Conservation (phyloP, 805 yeast genomes). For the Saccharomycopsis sp. region DNA sequence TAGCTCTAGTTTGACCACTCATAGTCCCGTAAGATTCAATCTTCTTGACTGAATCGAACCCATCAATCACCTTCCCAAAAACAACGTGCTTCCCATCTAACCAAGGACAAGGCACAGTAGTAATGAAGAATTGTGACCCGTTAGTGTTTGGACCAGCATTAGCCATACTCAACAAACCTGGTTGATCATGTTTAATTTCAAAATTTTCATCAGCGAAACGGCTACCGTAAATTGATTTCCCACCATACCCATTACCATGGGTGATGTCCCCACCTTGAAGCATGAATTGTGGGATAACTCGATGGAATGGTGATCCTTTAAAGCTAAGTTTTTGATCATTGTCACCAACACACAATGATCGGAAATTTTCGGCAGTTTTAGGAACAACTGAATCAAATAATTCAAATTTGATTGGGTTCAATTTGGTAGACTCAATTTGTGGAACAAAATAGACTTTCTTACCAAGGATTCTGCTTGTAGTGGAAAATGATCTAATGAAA, state of each 20-base stretch:
- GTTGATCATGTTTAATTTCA: slow-evolving; percentile 63
- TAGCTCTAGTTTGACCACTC: slow-evolving; percentile 63
- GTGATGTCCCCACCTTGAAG: slow-evolving; percentile 94
- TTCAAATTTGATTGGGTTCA: slow-evolving; percentile 77
- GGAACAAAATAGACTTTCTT: slow-evolving; percentile 19
- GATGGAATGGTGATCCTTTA: slow-evolving; percentile 83
- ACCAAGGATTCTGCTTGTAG: slow-evolving; percentile 11
- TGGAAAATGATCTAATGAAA: slow-evolving; percentile 10
- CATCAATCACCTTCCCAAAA: slow-evolving; percentile 81
- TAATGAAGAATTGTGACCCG: slow-evolving; percentile 93
- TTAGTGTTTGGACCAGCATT: slow-evolving; percentile 96
- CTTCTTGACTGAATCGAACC: slow-evolving; percentile 70
- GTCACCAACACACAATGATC: slow-evolving; percentile 85
- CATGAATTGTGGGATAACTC: slow-evolving; percentile 87
- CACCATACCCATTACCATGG: slow-evolving; percentile 64
- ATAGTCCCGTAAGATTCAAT: slow-evolving; percentile 66
- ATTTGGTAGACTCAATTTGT: slow-evolving; percentile 42
- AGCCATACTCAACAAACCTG: slow-evolving; percentile 92
- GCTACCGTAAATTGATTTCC: slow-evolving; percentile 76
- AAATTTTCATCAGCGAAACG: slow-evolving; percentile 90
- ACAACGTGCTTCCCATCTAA: slow-evolving; percentile 94
- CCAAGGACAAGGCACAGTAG: slow-evolving; percentile 91
- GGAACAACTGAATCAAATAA: slow-evolving; percentile 71
- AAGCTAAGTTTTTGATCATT: slow-evolving; percentile 71
- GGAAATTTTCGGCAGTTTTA: slow-evolving; percentile 82